Conservation (phyloP, 352 stramenopile genomes). For the Halophytophthora batemanensis region DNA sequence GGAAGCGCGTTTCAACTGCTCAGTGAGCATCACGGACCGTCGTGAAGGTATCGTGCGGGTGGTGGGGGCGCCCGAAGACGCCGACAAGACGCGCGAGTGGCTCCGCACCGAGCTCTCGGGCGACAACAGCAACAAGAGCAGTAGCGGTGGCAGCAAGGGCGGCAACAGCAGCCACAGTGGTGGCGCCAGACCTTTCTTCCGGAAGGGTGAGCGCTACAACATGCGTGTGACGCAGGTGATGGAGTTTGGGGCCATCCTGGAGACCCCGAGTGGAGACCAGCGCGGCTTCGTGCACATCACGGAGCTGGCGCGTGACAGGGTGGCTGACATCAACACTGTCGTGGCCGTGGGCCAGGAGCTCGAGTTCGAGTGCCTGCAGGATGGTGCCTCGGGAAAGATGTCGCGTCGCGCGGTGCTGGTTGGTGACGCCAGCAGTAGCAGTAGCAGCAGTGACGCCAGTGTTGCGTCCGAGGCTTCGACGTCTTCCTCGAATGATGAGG, state of each 20-base stretch:
- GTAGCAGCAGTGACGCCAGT: not conserved
- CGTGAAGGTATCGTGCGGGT: constrained; percentile 86
- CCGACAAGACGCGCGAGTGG: constrained; percentile 73
- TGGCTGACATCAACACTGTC: constrained; percentile 61
- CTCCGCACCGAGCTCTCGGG: constrained; percentile 46
- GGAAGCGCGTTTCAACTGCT: constrained; percentile 57
- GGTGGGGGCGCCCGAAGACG: constrained; percentile 71
- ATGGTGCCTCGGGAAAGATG: constrained; percentile 79
- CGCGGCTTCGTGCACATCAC: constrained; percentile 95
- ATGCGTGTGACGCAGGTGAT: constrained; percentile 93
- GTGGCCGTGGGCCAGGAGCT: constrained; percentile 71
- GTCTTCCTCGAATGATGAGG: constrained; percentile 1
- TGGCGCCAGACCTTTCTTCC: constrained; percentile 58
- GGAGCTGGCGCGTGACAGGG: constrained; percentile 75
- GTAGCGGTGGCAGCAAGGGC: not conserved
- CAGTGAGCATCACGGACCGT: constrained; percentile 71
- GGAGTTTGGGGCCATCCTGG: constrained; percentile 94
- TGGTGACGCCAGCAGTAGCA: constrained; percentile 8
- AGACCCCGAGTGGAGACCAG: constrained; percentile 66
- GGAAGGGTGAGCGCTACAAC: constrained; percentile 87
- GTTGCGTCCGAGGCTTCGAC: constrained; percentile 8
- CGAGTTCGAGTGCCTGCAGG: constrained; percentile 78
- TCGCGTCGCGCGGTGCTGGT: constrained; percentile 57
- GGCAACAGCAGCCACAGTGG: constrained; percentile 8
- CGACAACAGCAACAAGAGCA: constrained; percentile 12